Conservation (phyloP, 495 filamentous ascomycete species). For the Penicillium cosmopolitanum region DNA sequence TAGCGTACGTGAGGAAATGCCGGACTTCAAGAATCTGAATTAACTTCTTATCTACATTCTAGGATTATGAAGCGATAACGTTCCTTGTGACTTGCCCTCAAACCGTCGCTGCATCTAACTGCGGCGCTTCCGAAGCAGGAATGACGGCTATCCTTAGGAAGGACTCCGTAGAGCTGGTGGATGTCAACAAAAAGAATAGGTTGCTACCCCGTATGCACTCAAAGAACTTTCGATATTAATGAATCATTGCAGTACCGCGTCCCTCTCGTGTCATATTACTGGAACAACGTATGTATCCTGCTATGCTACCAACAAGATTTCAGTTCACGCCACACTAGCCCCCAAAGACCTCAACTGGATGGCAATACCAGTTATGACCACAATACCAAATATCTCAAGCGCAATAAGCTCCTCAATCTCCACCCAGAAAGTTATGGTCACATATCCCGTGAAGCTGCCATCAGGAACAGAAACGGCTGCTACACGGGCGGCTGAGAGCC, state of each 20-base stretch:
- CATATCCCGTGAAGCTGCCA: neutral
- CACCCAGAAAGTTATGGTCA: neutral
- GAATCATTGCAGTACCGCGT: no score
- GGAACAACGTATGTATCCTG: conserved; percentile 6
- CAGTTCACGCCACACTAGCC: conserved; percentile 3
- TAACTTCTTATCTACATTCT: neutral
- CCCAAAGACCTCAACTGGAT: conserved; percentile 6
- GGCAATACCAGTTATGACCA: neutral
- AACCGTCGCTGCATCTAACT: no score
- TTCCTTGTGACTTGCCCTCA: neutral
- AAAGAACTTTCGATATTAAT: no score
- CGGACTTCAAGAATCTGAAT: neutral
- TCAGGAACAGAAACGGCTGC: no score
- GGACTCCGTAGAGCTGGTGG: no score
- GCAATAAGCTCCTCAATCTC: neutral
- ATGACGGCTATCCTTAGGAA: no score
- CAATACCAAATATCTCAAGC: neutral
- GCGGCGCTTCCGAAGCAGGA: no score
- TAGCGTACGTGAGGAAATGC: neutral
- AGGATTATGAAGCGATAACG: neutral
- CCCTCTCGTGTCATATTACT: neutral
- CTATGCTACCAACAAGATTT: neutral
- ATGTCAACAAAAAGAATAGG: no score
- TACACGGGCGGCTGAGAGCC: neutral
- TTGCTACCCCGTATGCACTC: no score